Percentiles rank a stretch among this genome's conserved stretches.
phyloP scores from a whole-genome alignment of 2,329 filamentous ascomycete species.

The Colletotrichum gloeosporioides region DNA sequence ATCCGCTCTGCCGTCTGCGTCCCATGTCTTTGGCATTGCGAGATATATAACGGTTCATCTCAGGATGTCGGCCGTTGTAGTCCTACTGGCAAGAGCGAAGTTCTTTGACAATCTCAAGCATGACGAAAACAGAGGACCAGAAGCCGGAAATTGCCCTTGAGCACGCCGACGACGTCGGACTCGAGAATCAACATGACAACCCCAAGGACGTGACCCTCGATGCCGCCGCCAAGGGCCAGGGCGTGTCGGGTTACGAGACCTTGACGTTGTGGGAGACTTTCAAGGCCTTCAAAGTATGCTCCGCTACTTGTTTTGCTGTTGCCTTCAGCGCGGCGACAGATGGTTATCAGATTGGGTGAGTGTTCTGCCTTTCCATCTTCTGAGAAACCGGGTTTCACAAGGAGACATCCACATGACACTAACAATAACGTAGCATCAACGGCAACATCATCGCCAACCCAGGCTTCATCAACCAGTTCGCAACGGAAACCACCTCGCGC shows the following conservation, averaged over 20 bases:
- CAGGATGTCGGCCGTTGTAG: no score
- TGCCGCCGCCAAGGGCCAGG: constrained; percentile 29
- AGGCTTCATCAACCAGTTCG: constrained; percentile 41
- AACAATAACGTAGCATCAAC: constrained; percentile 32
- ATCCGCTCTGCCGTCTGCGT: neutral
- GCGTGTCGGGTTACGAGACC: constrained; percentile 29
- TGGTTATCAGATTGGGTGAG: constrained; percentile 32
- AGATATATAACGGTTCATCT: neutral
- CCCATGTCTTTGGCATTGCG: neutral
- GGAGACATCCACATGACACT: neutral
- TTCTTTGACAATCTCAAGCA: neutral
- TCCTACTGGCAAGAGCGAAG: neutral
- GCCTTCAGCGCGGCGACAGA: constrained; percentile 32
- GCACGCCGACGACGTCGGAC: neutral
- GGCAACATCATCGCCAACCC: constrained; percentile 41
- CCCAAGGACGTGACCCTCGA: constrained; percentile 18
- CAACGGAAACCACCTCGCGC: constrained; percentile 26
- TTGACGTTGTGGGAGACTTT: constrained; percentile 30
- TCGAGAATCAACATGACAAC: neutral
- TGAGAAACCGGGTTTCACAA: neutral
- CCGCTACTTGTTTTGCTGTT: constrained; percentile 28
- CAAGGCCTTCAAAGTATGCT: constrained; percentile 29
- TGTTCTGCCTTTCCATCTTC: neutral
- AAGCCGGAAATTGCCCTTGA: neutral
- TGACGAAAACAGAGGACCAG: neutral